Evolutionary conservation across 78 protist genomes (phyloP).

Genomic region (Guillardia theta): DNA sequence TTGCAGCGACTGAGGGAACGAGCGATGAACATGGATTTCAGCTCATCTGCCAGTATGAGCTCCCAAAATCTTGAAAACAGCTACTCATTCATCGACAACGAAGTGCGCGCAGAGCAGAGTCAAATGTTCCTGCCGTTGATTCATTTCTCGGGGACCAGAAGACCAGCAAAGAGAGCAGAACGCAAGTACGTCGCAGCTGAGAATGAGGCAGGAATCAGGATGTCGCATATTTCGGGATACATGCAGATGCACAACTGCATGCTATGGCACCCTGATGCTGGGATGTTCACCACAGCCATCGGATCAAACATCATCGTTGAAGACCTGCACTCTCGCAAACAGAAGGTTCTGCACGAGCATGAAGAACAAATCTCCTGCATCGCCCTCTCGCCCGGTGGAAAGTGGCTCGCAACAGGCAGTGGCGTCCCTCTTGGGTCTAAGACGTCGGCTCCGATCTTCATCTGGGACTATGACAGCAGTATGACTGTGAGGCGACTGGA

Average conservation of each 20-base stretch:
- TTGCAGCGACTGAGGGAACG: background rate
- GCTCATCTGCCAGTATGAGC: background rate
- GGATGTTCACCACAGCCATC: background rate
- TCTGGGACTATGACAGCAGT: background rate
- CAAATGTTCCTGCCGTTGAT: background rate
- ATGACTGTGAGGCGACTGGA: background rate
- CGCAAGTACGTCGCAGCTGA: slow-evolving; percentile 10
- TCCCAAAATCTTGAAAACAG: too few species aligned
- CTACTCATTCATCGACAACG: background rate
- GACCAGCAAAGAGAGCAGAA: background rate
- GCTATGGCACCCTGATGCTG: background rate
- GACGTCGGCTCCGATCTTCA: background rate
- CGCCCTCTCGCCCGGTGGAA: background rate
- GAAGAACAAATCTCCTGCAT: background rate
- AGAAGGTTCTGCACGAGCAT: background rate
- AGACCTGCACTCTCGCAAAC: background rate
- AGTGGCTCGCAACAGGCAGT: background rate
- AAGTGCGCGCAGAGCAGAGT: background rate
- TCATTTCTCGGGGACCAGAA: background rate
- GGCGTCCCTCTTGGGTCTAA: background rate
- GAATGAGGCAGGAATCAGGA: background rate
- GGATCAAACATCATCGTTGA: background rate
- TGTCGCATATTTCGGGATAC: background rate
- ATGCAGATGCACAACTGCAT: background rate
- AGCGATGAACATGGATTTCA: background rate